phyloP scores from a whole-genome alignment of 257 asterid species.

The Solanum tarapatanum region DNA sequence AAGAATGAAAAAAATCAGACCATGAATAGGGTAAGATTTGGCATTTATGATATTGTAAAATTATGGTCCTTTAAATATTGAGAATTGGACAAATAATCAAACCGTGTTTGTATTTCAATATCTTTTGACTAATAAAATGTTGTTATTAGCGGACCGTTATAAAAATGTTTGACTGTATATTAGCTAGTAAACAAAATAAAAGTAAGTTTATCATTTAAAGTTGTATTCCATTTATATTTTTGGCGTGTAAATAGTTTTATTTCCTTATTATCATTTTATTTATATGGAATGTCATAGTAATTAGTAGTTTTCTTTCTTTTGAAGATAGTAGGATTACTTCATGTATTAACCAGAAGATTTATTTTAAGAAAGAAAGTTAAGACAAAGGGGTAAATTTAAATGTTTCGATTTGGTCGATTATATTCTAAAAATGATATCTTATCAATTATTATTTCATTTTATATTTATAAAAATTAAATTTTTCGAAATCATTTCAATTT shows the following conservation, averaged over 20 bases:
- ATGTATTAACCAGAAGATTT: neutral
- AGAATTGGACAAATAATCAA: neutral
- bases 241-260: neutral
- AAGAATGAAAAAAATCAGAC: neutral
- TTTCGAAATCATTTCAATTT: neutral
- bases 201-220: neutral
- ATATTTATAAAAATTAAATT: neutral
- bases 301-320: neutral
- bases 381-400: too few species aligned
- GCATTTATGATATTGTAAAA: neutral
- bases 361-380: neutral
- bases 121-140: neutral
- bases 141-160: accelerated
- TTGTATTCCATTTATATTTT: neutral
- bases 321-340: neutral
- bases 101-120: neutral
- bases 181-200: neutral
- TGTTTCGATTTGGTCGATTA: neutral
- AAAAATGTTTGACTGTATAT: neutral
- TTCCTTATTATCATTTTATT: neutral
- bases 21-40: neutral
- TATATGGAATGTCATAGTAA: neutral
- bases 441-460: neutral
- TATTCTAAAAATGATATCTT: neutral
- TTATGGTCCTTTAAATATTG: too few species aligned